Conservation (phyloP, 495 filamentous ascomycete species). For the Lophiostoma macrostomum region DNA sequence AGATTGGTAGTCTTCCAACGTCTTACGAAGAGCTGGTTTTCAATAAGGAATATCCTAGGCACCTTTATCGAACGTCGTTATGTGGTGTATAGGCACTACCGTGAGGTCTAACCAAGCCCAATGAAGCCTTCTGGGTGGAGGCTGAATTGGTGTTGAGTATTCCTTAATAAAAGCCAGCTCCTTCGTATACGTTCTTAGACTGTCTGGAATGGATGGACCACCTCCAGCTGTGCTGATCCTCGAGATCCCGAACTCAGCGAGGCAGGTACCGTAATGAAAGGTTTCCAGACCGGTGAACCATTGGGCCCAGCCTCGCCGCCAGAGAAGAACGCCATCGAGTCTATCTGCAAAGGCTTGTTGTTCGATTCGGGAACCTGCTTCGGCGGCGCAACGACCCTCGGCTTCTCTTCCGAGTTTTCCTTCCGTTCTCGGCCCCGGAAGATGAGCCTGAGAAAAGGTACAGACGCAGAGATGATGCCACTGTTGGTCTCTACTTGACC, state of each 20-base stretch:
- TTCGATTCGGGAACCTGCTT: neutral
- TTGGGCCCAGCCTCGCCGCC: neutral
- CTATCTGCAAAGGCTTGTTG: constrained; percentile 13
- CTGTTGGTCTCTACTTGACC: constrained; percentile 28
- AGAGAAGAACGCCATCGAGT: constrained; percentile 9
- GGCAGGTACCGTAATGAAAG: constrained; percentile 27
- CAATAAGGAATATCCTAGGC: too few species aligned
- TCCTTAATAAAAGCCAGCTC: neutral
- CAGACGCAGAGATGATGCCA: constrained; percentile 26
- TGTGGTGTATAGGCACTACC: too few species aligned
- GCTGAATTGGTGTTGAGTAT: neutral
- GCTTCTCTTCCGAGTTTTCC: constrained; percentile 4
- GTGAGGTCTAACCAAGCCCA: too few species aligned
- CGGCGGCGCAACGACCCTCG: constrained; percentile 1
- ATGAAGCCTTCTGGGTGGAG: neutral
- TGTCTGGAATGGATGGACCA: constrained; percentile 1
- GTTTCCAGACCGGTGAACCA: constrained; percentile 18
- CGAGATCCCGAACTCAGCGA: constrained; percentile 16
- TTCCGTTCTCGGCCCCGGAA: constrained; percentile 6
- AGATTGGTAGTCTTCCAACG: too few species aligned
- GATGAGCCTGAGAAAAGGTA: constrained; percentile 24
- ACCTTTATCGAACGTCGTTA: too few species aligned
- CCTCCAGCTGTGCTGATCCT: constrained; percentile 11
- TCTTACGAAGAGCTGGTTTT: too few species aligned
- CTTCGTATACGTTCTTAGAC: constrained; percentile 12